Evolutionary conservation across 1,139 yeast species (phyloP).

Genomic region (Pneumocystis wakefieldiae): DNA sequence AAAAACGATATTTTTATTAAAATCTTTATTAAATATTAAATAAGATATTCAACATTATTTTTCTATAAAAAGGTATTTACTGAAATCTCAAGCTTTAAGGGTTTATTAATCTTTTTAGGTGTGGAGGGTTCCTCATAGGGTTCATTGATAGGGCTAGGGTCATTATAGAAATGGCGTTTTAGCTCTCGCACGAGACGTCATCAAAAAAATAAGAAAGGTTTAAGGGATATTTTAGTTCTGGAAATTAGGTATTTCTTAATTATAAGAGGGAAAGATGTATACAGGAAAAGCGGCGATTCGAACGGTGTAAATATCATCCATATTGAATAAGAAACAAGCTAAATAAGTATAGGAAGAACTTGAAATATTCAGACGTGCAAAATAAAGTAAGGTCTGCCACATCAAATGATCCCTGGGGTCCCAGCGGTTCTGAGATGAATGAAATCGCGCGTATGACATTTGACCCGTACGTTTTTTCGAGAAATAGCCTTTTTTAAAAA

Average conservation of each 20-base stretch:
- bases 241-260: background rate
- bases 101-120: too few relatives aligned
- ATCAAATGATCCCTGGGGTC: slow-evolving; percentile 76
- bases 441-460: slow-evolving; percentile 67
- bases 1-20: too few relatives aligned
- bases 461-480: slow-evolving; percentile 30
- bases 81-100: too few relatives aligned
- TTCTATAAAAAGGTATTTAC: too few relatives aligned
- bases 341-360: slow-evolving; percentile 40
- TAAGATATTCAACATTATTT: too few relatives aligned
- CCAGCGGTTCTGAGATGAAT: slow-evolving; percentile 68
- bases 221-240: background rate
- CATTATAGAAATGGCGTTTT: too few relatives aligned
- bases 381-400: slow-evolving; percentile 86
- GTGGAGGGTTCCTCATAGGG: too few relatives aligned
- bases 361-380: slow-evolving; percentile 81
- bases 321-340: background rate
- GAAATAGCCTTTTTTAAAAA: background rate
- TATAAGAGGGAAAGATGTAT: background rate
- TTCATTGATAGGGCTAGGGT: too few relatives aligned
- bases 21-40: too few relatives aligned
- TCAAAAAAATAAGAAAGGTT: background rate
- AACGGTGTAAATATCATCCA: background rate
- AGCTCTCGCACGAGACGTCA: too few relatives aligned
- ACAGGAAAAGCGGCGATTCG: background rate